These are phyloP conservation scores for Teunomyces funiuensis DNA, from an alignment of 805 yeast genomes.

Conservation along the genomic window DNA sequence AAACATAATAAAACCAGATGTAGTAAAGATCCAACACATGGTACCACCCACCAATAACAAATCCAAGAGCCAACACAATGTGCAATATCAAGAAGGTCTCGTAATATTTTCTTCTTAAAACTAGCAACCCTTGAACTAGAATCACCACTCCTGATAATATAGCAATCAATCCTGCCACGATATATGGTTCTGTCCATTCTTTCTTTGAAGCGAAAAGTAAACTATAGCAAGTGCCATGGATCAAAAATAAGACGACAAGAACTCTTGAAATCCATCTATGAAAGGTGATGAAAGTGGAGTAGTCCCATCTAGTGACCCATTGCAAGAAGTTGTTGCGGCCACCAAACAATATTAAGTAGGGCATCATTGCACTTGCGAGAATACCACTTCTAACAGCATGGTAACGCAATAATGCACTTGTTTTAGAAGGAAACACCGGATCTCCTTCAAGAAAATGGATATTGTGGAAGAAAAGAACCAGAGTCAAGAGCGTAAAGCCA, in stretches of 20 bases:
- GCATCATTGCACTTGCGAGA: conserved; percentile 28
- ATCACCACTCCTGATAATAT: conserved; percentile 13
- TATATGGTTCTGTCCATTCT: conserved; percentile 15
- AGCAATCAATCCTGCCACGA: conserved; percentile 23
- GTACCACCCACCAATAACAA: conserved; percentile 20
- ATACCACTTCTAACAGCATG: conserved; percentile 19
- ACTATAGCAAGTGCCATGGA: conserved; percentile 34
- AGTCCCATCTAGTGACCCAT: conserved; percentile 39
- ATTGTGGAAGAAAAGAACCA: conserved; percentile 11
- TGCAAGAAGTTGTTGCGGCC: conserved; percentile 40
- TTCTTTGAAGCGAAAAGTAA: neutral
- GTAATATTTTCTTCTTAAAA: conserved; percentile 20
- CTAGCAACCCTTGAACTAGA: conserved; percentile 20
- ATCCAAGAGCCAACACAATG: conserved; percentile 20
- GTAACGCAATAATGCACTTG: conserved; percentile 22
- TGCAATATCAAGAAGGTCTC: conserved; percentile 24
- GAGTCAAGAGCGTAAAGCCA: conserved; percentile 7
- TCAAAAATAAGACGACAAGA: conserved; percentile 36
- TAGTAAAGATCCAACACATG: conserved; percentile 12
- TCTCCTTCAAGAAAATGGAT: conserved; percentile 23
- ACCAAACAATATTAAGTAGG: conserved; percentile 33
- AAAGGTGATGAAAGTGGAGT: conserved; percentile 51
- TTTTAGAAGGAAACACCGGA: conserved; percentile 23
- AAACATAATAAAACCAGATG: conserved; percentile 17
- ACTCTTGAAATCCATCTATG: conserved; percentile 60